phyloP scores from a whole-genome alignment of 75 land plant genomes.

The Pseudotsuga menziesii region DNA sequence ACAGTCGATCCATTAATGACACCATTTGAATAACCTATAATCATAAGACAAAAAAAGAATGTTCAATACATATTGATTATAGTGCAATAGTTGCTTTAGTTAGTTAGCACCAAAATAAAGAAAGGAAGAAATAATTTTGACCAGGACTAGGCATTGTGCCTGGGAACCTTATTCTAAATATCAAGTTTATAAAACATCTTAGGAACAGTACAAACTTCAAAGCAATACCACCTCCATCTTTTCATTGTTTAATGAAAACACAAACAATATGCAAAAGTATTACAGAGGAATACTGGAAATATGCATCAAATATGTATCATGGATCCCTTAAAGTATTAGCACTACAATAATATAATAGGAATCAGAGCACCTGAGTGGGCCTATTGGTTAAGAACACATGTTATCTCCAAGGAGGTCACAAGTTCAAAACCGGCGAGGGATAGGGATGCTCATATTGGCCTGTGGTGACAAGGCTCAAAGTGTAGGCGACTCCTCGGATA shows the following conservation, averaged over 20 bases:
- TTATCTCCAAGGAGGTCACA: too few species aligned
- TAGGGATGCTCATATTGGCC: too few species aligned
- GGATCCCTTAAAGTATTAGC: too few species aligned
- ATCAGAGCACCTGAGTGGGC: too few species aligned
- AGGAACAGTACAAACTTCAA: not conserved
- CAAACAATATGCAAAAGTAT: not conserved
- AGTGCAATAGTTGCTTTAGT: not conserved
- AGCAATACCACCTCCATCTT: not conserved
- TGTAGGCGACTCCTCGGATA: too few species aligned
- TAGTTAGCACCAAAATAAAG: not conserved
- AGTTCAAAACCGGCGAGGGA: too few species aligned
- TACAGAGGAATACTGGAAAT: too few species aligned
- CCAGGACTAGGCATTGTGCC: not conserved
- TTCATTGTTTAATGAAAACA: not conserved
- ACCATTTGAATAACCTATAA: slow-evolving; percentile 94
- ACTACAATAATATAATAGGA: too few species aligned
- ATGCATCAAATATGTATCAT: too few species aligned
- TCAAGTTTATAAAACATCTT: not conserved
- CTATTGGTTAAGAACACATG: too few species aligned
- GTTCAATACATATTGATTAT: not conserved
- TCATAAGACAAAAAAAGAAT: not conserved
- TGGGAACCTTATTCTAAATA: not conserved
- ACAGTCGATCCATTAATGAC: slow-evolving; percentile 93
- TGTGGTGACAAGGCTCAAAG: too few species aligned
- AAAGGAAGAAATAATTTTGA: not conserved